A percentile compares a stretch with the other conserved stretches of the same genome.
Evolutionary conservation across 176 grass and related monocot genomes (phyloP).

Genomic region (Alloteropsis semialata): DNA sequence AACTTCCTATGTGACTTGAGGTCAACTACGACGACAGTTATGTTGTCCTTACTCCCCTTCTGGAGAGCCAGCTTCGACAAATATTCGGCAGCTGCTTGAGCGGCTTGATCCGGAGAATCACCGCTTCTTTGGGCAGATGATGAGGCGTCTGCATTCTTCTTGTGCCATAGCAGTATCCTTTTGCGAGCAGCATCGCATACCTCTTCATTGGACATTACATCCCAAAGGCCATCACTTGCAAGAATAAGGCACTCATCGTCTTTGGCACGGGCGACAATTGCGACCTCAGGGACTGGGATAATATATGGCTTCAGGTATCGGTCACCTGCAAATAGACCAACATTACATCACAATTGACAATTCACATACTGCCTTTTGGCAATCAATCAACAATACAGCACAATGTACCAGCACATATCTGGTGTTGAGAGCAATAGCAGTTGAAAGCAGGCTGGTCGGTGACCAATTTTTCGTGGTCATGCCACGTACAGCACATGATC

Average conservation of each 20-base stretch:
- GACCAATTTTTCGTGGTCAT: background rate
- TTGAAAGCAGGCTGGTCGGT: background rate
- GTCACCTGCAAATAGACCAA: conserved; percentile 50
- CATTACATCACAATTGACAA: background rate
- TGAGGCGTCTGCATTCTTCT: conserved; percentile 45
- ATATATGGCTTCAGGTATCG: conserved; percentile 86
- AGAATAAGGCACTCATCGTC: conserved; percentile 85
- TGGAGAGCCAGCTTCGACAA: conserved; percentile 67
- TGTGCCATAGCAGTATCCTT: conserved; percentile 71
- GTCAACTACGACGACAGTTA: conserved; percentile 72
- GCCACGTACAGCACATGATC: background rate
- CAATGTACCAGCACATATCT: background rate
- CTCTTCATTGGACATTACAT: conserved; percentile 85
- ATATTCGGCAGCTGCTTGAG: conserved; percentile 72
- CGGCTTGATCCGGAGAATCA: conserved; percentile 40
- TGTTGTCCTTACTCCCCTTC: conserved; percentile 88
- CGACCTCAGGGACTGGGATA: conserved; percentile 78
- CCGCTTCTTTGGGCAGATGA: conserved; percentile 30
- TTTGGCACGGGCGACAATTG: conserved; percentile 56
- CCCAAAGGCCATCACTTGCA: conserved; percentile 90
- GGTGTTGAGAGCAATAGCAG: background rate
- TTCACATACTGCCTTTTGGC: too few species aligned
- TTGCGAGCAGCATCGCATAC: conserved; percentile 71
- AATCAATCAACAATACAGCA: background rate
- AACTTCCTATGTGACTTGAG: conserved; percentile 82